Conservation (phyloP, 2,329 filamentous ascomycete species). For the Pochonia chlamydosporia region DNA sequence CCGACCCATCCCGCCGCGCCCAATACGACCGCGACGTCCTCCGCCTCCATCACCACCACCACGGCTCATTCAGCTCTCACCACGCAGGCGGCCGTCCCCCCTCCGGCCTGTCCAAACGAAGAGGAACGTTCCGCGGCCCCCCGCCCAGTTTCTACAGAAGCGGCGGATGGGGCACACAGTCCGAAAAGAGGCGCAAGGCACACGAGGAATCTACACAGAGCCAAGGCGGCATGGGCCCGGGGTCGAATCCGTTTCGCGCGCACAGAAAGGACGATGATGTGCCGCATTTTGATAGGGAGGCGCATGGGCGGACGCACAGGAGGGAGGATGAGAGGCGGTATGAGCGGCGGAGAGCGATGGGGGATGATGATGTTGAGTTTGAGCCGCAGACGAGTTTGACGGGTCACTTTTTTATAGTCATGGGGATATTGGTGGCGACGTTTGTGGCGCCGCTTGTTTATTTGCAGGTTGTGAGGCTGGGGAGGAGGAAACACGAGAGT, state of each 20-base stretch:
- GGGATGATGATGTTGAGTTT: constrained; percentile 28
- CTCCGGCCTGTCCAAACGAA: constrained; percentile 71
- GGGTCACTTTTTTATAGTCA: constrained; percentile 45
- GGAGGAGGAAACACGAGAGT: constrained; percentile 21
- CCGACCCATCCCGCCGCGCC: constrained; percentile 65
- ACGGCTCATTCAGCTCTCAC: constrained; percentile 39
- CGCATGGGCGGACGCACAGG: constrained; percentile 69
- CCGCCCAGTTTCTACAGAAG: constrained; percentile 83
- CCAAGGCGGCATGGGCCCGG: constrained; percentile 55
- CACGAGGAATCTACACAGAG: constrained; percentile 35
- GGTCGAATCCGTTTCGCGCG: constrained; percentile 40
- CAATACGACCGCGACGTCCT: constrained; percentile 72
- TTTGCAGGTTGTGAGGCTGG: constrained; percentile 29
- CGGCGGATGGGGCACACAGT: constrained; percentile 69
- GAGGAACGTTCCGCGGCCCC: constrained; percentile 74
- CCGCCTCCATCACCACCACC: constrained; percentile 29
- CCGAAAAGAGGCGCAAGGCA: constrained; percentile 50
- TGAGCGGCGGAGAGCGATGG: constrained; percentile 33
- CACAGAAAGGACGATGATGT: constrained; percentile 43
- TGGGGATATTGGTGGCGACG: constrained; percentile 39
- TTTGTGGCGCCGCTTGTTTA: constrained; percentile 39
- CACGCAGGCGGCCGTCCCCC: constrained; percentile 72
- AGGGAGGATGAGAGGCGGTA: constrained; percentile 47
- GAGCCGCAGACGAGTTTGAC: constrained; percentile 36
- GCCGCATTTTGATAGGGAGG: constrained; percentile 71